Base-by-base conservation (phyloP, 177 flowering plant genomes). In the Vitis hybrid region DNA sequence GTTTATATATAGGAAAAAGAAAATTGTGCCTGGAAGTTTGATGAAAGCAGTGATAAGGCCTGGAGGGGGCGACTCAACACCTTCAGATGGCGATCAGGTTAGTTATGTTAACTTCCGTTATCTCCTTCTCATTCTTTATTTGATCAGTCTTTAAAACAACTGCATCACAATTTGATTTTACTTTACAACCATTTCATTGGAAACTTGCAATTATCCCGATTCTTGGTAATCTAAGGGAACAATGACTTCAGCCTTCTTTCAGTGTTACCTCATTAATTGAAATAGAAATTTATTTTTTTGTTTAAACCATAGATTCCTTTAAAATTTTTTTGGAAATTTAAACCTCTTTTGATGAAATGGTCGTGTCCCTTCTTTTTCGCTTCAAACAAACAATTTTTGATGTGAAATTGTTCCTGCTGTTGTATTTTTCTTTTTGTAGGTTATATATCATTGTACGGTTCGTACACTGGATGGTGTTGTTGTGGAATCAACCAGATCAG, bases 21-120 rank as follows among this genome's bases (percentile, higher is more conserved):
- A 91, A 56, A 84, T 91, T 70, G 86, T 80, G 20, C 89, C 94
- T 2, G 99, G 97, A 67, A 83, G 91, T 65, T 78, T 93, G 81
- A 84, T 88, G 97, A 95, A 95, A 71, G 99, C 99, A 60, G 60
- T 84, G 75, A 79, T 95, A 64, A 88, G 98, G 74, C 89, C 97
- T 39, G 98, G 98, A 29, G 84, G 79, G 5, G 97, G 94, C 15
- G 88, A 86, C 55, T 72, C 76, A 7, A 83, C 62, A 22, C 97
- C 99, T 13, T 65, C 78, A 2, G 96, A 93, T 71, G 97, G 91
- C 72, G 86, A 95, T 83, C 99, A 91, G 98, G 98, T 89, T 72
- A 56, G 1, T 12, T 18, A 1, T 14, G 9, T 45, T 59, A 18
- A 39, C 11, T 52, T 49, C 26, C 5, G 15, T 56, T 29, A 3